Evolutionary conservation across 441 rosid species (phyloP).

Genomic region (Corymbia citriodora): DNA sequence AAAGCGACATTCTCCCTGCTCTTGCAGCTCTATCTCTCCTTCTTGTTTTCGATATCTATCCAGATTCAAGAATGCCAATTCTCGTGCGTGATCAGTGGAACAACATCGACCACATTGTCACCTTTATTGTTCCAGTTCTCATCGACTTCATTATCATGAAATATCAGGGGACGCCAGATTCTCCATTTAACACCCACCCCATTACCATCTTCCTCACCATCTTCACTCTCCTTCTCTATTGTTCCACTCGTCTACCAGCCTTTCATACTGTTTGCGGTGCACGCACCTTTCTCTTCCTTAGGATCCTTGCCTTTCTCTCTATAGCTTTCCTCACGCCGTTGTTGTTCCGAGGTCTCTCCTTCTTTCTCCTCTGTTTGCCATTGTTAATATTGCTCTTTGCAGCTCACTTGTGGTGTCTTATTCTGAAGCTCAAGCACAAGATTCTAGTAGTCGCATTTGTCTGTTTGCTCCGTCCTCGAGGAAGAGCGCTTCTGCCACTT

Average conservation of each 20-base stretch:
- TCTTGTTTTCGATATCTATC: too few relatives aligned
- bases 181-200: background rate
- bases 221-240: background rate
- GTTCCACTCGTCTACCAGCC: background rate
- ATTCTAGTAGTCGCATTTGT: background rate
- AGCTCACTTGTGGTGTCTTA: background rate
- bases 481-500: background rate
- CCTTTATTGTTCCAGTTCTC: background rate
- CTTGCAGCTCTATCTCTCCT: too few relatives aligned
- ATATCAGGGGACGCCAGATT: background rate
- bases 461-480: background rate
- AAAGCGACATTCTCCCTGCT: too few relatives aligned
- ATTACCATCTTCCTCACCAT: background rate
- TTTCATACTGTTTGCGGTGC: background rate
- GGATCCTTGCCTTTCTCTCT: background rate
- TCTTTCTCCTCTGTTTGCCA: background rate
- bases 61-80: background rate
- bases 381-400: background rate
- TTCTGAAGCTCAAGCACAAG: background rate
- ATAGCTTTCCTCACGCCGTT: background rate
- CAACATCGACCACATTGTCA: background rate
- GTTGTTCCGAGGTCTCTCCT: background rate
- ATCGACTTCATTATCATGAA: too few relatives aligned
- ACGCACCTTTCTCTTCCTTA: background rate
- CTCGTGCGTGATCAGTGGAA: background rate